Base-by-base conservation (phyloP, 768 basidiomycete genomes). In the Leccinum pellstonianum region DNA sequence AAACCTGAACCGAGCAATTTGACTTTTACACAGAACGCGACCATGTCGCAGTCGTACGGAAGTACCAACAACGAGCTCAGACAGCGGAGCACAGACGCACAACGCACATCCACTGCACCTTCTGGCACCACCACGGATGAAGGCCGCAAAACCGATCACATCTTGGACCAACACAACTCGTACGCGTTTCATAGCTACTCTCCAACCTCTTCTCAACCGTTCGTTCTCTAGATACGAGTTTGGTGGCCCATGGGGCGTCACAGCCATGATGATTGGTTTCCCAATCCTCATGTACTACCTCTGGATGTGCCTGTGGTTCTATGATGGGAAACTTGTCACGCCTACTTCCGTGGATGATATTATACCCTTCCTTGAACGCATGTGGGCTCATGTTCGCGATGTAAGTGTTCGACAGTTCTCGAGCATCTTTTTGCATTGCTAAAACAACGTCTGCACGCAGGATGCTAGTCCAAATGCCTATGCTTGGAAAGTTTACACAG, bases 221-320 rank as follows among this genome's bases (percentile, higher is more conserved):
- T 25, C 33, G 4, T 21, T 46, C 23, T 62, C 15, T 64, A 95
- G 93, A 38, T 96, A 91, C 77, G 95, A 99, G 74, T 99, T 99
- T 69, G 96, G 97, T 63, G 96, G 96, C 3, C 95, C 96, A 46
- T 81, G 82, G 76, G 97, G 96, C 49, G 94, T 95, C 27, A 74
- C 86, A 11, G 90, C 89, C 12, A 98, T 99, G 77, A 98, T 99
- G 90, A 80, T 87, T 19, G 88, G 90, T 51, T 99, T 99, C 71
- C 97, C 97, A 0, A 74, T 89, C 25, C 81, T 98, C 62, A 98
- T 99, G 95, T 99, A 97, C 75, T 99, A 98, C 78, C 84, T 98
- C 62, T 98, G 94, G 93, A 93, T 93, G 59, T 99, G 97, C 70
- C 83, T 98, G 37, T 93, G 90, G 86, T 96, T 95, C 75, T 95